A percentile compares a stretch with the other conserved stretches of the same genome.
These are phyloP conservation scores for Iris macrosiphon DNA, from an alignment of 106 monocot genomes.

Conservation along the genomic window DNA sequence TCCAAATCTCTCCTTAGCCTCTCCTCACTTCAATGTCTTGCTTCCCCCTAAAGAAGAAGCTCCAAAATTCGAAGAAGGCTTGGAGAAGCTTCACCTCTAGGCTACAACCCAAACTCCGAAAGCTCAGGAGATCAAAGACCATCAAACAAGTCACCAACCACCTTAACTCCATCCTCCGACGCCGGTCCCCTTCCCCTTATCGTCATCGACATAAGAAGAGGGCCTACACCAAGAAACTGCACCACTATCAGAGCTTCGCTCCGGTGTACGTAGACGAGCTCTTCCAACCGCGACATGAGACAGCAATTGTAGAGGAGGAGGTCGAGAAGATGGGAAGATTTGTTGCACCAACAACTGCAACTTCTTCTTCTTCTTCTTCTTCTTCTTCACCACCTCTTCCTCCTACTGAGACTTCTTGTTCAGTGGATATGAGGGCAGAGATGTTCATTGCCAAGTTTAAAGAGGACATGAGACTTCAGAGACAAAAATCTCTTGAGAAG, in stretches of 20 bases:
- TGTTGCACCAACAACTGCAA: background rate
- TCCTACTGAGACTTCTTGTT: too few relatives aligned
- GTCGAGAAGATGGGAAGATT: background rate
- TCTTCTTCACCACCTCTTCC: background rate
- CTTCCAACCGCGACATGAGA: background rate
- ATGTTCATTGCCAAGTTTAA: constrained; percentile 50
- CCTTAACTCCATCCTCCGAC: background rate
- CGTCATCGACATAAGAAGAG: background rate
- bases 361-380: constrained; percentile 9
- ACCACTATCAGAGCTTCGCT: background rate
- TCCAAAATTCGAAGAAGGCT: constrained; percentile 8
- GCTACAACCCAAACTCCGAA: constrained; percentile 3
- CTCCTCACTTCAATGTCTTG: too few relatives aligned
- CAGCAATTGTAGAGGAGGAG: background rate
- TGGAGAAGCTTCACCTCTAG: constrained; percentile 6
- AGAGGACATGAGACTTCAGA: constrained; percentile 60
- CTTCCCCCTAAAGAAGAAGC: constrained; percentile 1
- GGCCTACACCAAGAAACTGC: background rate
- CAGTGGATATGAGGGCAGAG: constrained; percentile 57
- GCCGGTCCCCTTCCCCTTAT: background rate
- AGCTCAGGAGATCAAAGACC: constrained; percentile 12
- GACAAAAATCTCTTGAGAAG: constrained; percentile 34
- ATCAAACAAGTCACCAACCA: background rate
- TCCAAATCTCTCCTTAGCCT: background rate
- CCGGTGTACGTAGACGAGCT: constrained; percentile 28